phyloP scores from a whole-genome alignment of 345 rosid genomes.

The Lepidium sativum region DNA sequence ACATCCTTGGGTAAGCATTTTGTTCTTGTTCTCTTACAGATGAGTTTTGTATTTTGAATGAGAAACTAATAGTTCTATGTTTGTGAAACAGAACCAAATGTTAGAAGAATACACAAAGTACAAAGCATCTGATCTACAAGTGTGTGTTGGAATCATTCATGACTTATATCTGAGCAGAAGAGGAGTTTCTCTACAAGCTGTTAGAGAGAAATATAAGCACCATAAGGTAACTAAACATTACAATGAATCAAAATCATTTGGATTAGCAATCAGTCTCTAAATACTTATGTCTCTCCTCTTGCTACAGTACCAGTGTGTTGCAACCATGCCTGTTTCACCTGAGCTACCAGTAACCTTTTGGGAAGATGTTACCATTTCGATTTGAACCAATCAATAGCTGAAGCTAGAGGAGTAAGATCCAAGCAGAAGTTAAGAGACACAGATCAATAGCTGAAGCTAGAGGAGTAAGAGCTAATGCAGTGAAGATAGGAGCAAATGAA shows the following conservation, averaged over 20 bases:
- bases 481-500: background rate
- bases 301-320: slow-evolving; percentile 62
- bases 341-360: slow-evolving; percentile 42
- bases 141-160: slow-evolving; percentile 14
- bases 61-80: background rate
- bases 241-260: background rate
- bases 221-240: slow-evolving; percentile 40
- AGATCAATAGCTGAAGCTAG: background rate
- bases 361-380: slow-evolving; percentile 31
- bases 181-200: slow-evolving; percentile 39
- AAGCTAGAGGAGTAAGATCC: slow-evolving; percentile 4
- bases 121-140: slow-evolving; percentile 38
- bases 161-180: slow-evolving; percentile 28
- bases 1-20: slow-evolving; percentile 68
- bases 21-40: background rate
- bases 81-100: slow-evolving; percentile 30
- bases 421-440: background rate
- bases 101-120: slow-evolving; percentile 44
- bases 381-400: background rate
- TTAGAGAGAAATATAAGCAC: slow-evolving; percentile 71
- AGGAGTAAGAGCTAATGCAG: background rate
- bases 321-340: slow-evolving; percentile 46
- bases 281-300: background rate
- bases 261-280: background rate
- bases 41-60: background rate